Percentiles rank a stretch among this genome's conserved stretches.
phyloP scores from a whole-genome alignment of 257 asterid species.

The Lantana camara region DNA sequence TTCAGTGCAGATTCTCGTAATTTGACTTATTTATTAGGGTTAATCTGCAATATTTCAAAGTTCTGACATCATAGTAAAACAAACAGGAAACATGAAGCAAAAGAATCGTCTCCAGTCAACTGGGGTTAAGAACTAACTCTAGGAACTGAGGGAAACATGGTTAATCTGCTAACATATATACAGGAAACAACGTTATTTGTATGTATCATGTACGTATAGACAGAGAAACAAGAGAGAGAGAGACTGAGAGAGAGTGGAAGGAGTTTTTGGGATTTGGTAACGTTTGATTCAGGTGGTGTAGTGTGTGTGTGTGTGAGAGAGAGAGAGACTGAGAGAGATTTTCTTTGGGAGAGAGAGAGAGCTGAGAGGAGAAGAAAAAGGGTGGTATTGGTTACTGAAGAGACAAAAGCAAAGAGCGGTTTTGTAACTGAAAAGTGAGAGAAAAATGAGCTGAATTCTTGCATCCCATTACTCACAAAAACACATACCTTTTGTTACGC shows the following conservation, averaged over 20 bases:
- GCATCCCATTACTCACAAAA: constrained; percentile 41
- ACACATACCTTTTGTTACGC: constrained; percentile 34
- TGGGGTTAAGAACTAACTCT: constrained; percentile 38
- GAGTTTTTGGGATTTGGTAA: constrained; percentile 37
- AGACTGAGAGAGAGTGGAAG: constrained; percentile 1
- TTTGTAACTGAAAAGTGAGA: constrained; percentile 81
- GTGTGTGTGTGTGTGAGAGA: constrained; percentile 3
- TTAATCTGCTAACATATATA: constrained; percentile 17
- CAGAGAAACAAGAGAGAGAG: constrained; percentile 22
- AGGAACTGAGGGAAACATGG: constrained; percentile 24
- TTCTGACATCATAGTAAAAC: constrained; percentile 1
- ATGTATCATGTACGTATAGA: constrained; percentile 23
- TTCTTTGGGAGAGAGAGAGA: constrained; percentile 5
- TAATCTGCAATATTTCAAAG: too few species aligned
- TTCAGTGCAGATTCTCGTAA: constrained; percentile 22
- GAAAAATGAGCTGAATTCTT: constrained; percentile 40
- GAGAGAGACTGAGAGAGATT: constrained; percentile 2
- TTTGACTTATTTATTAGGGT: neutral
- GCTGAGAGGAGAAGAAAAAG: constrained; percentile 22
- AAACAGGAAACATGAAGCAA: neutral
- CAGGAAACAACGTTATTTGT: constrained; percentile 1
- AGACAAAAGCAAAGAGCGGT: constrained; percentile 57
- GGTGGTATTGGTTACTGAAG: constrained; percentile 47
- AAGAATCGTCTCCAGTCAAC: constrained; percentile 27
- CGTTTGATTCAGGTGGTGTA: constrained; percentile 43